These are phyloP conservation scores for Claviceps maximensis DNA, from an alignment of 2,329 filamentous ascomycete species.

Conservation along the genomic window DNA sequence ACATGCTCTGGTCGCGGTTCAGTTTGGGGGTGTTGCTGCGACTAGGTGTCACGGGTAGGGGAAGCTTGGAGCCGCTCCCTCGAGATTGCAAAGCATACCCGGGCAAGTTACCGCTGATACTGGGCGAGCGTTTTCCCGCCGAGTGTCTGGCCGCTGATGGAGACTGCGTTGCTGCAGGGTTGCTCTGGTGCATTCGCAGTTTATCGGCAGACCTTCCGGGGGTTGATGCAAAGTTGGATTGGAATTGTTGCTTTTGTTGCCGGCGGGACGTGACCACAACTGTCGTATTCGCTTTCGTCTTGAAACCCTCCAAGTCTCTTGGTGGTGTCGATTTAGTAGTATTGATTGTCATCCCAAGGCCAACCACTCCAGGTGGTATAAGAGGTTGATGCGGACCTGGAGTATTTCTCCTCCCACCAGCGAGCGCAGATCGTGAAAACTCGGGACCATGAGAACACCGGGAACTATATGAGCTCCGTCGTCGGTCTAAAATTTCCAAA, in stretches of 20 bases:
- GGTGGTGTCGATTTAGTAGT: constrained; percentile 2
- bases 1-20: constrained; percentile 23
- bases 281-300: too few relatives aligned
- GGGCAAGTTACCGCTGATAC: constrained; percentile 12
- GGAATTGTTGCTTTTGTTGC: background rate
- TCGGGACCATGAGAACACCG: constrained; percentile 4
- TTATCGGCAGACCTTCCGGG: background rate
- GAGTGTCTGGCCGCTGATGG: background rate
- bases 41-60: constrained; percentile 25
- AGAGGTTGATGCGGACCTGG: background rate
- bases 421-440: background rate
- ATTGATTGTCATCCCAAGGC: background rate
- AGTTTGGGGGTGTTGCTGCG: constrained; percentile 23
- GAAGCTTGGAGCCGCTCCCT: constrained; percentile 25
- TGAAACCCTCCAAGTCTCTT: background rate
- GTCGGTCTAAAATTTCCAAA: constrained; percentile 10
- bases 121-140: constrained; percentile 12
- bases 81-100: constrained; percentile 20
- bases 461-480: constrained; percentile 9
- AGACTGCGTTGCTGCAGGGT: background rate
- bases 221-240: background rate
- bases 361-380: background rate
- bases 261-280: background rate
- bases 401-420: background rate
- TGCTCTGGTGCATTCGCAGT: background rate